A percentile compares a stretch with the other conserved stretches of the same genome.
These are phyloP conservation scores for Apostasia shenzhenica DNA, from an alignment of 106 monocot species.

Conservation along the genomic window DNA sequence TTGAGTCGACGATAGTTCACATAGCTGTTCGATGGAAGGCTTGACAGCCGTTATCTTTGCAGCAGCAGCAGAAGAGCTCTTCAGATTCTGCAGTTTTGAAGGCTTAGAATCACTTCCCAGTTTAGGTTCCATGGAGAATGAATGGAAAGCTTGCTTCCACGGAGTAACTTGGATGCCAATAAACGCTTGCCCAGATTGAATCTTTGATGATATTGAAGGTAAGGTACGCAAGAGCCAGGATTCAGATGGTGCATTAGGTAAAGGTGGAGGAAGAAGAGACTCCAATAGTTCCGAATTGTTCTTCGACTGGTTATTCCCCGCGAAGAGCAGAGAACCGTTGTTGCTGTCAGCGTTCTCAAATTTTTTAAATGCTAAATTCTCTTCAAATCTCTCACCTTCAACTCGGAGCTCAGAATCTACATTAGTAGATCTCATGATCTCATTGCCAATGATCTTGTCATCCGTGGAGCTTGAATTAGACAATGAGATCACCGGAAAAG, in stretches of 20 bases:
- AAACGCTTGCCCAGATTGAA: constrained; percentile 23
- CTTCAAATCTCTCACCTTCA: constrained; percentile 17
- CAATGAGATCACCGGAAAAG: constrained; percentile 13
- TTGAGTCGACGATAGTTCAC: neutral
- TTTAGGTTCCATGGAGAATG: constrained; percentile 12
- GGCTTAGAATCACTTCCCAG: constrained; percentile 4
- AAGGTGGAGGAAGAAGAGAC: constrained; percentile 40
- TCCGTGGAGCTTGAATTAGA: constrained; percentile 23
- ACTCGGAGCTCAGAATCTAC: constrained; percentile 20
- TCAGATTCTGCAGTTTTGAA: neutral
- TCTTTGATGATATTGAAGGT: constrained; percentile 53
- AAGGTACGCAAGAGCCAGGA: constrained; percentile 70
- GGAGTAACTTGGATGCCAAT: constrained; percentile 30
- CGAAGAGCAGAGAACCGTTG: constrained; percentile 2
- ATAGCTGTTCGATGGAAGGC: neutral
- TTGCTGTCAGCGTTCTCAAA: neutral
- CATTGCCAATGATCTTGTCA: constrained; percentile 5
- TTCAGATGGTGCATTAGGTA: constrained; percentile 66
- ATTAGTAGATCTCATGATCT: neutral
- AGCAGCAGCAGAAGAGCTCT: neutral
- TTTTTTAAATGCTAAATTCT: constrained; percentile 10
- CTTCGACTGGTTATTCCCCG: constrained; percentile 13
- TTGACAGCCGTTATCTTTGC: neutral
- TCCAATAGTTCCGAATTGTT: constrained; percentile 4
- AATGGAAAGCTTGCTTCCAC: constrained; percentile 21